phyloP scores from a whole-genome alignment of 352 stramenopile species.

The Phytopythium vexans region DNA sequence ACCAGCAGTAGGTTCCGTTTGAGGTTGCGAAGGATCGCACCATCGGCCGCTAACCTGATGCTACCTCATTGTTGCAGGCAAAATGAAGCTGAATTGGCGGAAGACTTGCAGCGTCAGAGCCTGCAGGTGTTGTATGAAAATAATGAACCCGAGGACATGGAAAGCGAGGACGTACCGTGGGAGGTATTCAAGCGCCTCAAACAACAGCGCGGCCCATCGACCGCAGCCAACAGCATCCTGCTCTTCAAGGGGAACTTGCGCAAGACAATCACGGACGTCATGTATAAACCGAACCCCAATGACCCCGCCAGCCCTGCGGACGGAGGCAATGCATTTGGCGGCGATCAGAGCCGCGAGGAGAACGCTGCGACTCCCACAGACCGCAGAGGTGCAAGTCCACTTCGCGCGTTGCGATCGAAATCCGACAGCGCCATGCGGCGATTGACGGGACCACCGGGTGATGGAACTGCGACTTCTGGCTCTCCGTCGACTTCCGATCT shows the following conservation, averaged over 20 bases:
- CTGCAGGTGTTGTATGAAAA: slow-evolving; percentile 48
- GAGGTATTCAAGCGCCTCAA: slow-evolving; percentile 78
- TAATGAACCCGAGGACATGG: slow-evolving; percentile 59
- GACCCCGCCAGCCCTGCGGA: background rate
- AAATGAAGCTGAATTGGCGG: slow-evolving; percentile 29
- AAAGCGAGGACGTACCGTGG: slow-evolving; percentile 75
- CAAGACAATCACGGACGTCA: slow-evolving; percentile 44
- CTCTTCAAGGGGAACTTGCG: slow-evolving; percentile 62
- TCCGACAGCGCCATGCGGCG: slow-evolving; percentile 42
- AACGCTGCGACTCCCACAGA: background rate
- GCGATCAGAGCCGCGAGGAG: background rate
- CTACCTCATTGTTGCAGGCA: slow-evolving; percentile 12
- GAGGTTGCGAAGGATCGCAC: no score
- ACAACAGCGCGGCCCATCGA: slow-evolving; percentile 58
- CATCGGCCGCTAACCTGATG: background rate
- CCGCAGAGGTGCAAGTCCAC: background rate
- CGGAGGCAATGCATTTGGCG: no score
- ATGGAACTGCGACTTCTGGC: no score
- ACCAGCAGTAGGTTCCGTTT: slow-evolving; percentile 27
- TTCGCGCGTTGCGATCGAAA: slow-evolving; percentile 30
- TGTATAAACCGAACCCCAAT: slow-evolving; percentile 11
- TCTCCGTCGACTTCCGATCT: no score
- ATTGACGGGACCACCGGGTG: no score
- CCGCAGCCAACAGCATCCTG: slow-evolving; percentile 53
- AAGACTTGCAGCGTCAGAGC: slow-evolving; percentile 54